Base-by-base conservation (phyloP, 805 yeast species). In the Lipomyces kockii region DNA sequence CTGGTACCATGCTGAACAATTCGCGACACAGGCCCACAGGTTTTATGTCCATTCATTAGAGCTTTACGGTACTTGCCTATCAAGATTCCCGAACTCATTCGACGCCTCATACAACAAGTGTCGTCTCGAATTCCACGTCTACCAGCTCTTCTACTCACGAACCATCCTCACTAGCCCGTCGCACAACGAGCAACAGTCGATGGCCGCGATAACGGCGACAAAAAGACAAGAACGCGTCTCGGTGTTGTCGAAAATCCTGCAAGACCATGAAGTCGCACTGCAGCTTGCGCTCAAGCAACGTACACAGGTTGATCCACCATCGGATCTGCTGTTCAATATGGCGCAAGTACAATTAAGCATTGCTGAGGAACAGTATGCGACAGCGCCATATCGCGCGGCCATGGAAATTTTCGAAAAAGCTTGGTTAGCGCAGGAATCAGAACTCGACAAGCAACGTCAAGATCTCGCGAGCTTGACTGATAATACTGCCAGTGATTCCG, bases 21-120 rank as follows among this genome's bases (percentile, higher is more conserved):
- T 43, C 49, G 22, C 9, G 49, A 17, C n/a, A 20, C 54, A 68
- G 71, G 69, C 71, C 11, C 61, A 61, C 25, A 54, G 71, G 57
- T 68, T 68, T 35, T 68, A 68, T 56, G 27, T 54, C 25, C 53
- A 57, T 22, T 71, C 71, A 22, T 52, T 68, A 17, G 66, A 63
- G 55, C 63, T 61, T 22, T 68, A 68, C 43, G 64, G 51, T 22
- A 56, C 61, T 9, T 68, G 71, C 49, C 57, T 68, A n/a, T 17
- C 58, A 2, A 25, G 34, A 27, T 68, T 49, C 55, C 57, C 67
- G 14, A 29, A 39, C 4, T 68, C 71, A 9, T 68, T 67, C 34
- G 71, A 68, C 39, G 71, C 71, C 17, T 67, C 70, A 6, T 68
- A 68, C 29, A 68, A 68, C 60, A 66, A 66, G 34, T 61, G 64